Percentiles rank a stretch among this genome's conserved stretches.
Evolutionary conservation across 345 rosid species (phyloP).

Genomic region (Sisymbrium irio): DNA sequence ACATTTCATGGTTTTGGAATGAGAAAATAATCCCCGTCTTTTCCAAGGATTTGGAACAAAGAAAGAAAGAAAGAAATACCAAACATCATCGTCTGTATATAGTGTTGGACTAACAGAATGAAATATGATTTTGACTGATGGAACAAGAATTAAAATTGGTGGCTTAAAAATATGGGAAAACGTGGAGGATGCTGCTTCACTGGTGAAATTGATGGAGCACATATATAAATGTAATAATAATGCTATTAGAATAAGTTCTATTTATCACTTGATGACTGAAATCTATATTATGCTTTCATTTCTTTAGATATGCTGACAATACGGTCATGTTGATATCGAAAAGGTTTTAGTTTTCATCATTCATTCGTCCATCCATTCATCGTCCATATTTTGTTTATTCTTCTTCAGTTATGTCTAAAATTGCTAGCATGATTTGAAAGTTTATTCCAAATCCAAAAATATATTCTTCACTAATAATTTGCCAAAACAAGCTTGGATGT

Average conservation of each 20-base stretch:
- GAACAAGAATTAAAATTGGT: constrained; percentile 29
- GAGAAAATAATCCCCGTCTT: constrained; percentile 1
- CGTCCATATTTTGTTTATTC: constrained; percentile 19
- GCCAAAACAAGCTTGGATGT: not conserved
- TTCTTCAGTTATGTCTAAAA: not conserved
- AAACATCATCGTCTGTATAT: not conserved
- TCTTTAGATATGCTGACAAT: constrained; percentile 3
- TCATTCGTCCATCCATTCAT: constrained; percentile 2
- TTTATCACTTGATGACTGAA: constrained; percentile 23
- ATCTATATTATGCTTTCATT: constrained; percentile 24
- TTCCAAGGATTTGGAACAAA: constrained; percentile 25
- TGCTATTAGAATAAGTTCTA: constrained; percentile 37
- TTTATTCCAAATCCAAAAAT: constrained; percentile 4
- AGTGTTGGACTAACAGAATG: constrained; percentile 1
- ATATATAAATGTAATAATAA: constrained; percentile 8
- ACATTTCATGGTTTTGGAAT: constrained; percentile 26
- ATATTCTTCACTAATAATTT: not conserved
- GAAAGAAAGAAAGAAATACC: not conserved
- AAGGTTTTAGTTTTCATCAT: not conserved
- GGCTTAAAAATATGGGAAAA: constrained; percentile 16
- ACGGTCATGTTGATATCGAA: not conserved
- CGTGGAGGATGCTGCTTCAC: constrained; percentile 30
- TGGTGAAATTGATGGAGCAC: constrained; percentile 27
- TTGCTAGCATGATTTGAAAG: constrained; percentile 10
- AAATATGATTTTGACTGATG: constrained; percentile 11